Conservation (phyloP, 768 basidiomycete genomes). For the Sistotremastrum niveocremeum region DNA sequence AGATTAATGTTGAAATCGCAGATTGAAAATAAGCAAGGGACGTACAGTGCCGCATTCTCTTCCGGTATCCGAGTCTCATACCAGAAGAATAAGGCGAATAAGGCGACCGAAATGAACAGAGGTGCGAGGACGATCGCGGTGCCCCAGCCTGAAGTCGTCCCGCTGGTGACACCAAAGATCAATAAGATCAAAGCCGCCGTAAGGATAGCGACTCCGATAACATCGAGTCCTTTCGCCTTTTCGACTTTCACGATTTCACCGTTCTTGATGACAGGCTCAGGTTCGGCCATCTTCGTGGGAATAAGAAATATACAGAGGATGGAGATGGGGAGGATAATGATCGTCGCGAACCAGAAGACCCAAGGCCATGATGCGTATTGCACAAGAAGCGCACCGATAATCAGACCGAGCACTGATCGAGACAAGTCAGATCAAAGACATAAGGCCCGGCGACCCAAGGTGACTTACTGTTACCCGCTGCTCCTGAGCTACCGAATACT, state of each 20-base stretch:
- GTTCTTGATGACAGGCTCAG: neutral
- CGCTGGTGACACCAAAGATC: slow-evolving; percentile 25
- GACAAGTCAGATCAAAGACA: neutral
- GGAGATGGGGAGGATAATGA: slow-evolving; percentile 23
- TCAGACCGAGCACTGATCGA: slow-evolving; percentile 24
- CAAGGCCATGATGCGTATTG: slow-evolving; percentile 30
- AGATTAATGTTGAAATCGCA: no score
- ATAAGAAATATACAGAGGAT: slow-evolving; percentile 20
- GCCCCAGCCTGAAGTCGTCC: slow-evolving; percentile 36
- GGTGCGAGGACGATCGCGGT: slow-evolving; percentile 30
- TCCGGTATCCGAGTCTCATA: slow-evolving; percentile 31
- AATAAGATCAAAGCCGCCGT: slow-evolving; percentile 21
- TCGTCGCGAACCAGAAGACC: slow-evolving; percentile 37
- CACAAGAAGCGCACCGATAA: slow-evolving; percentile 32
- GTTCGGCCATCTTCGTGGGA: slow-evolving; percentile 14
- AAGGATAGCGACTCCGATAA: slow-evolving; percentile 23
- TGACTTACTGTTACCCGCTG: slow-evolving; percentile 29
- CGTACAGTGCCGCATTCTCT: slow-evolving; percentile 30
- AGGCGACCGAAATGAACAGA: slow-evolving; percentile 30
- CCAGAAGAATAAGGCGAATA: slow-evolving; percentile 32
- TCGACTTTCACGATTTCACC: neutral
- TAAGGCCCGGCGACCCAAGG: neutral
- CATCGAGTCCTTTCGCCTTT: slow-evolving; percentile 17
- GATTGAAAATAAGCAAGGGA: slow-evolving; percentile 9
- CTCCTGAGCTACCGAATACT: slow-evolving; percentile 32